Conservation (phyloP, 2,329 filamentous ascomycete species). For the Chrysoporthe austroafricana region DNA sequence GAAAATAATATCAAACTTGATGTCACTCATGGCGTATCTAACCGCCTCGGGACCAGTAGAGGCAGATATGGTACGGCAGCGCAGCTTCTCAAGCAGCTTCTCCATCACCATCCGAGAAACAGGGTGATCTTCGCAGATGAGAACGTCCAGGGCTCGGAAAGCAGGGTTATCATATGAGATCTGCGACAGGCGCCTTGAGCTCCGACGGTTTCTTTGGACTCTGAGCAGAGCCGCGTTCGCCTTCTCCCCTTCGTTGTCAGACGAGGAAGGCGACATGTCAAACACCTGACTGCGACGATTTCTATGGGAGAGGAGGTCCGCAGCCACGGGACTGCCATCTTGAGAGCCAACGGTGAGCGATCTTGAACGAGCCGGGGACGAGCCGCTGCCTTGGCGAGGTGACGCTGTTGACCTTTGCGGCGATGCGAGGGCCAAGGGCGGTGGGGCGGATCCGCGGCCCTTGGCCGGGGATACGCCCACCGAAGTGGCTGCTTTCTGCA, state of each 20-base stretch:
- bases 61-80: constrained; percentile 91
- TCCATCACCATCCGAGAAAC: constrained; percentile 99
- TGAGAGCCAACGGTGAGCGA: constrained; percentile 94
- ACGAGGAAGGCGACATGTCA: constrained; percentile 95
- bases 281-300: constrained; percentile 94
- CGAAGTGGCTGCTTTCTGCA: constrained; percentile 64
- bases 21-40: constrained; percentile 91
- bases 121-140: constrained; percentile 97
- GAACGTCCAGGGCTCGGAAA: constrained; percentile 88
- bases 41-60: constrained; percentile 89
- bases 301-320: constrained; percentile 72
- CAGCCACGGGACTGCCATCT: constrained; percentile 77
- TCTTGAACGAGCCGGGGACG: constrained; percentile 72
- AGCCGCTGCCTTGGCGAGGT: constrained; percentile 63
- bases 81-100: constrained; percentile 90
- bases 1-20: constrained; percentile 98
- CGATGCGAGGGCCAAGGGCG: constrained; percentile 53
- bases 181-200: constrained; percentile 90
- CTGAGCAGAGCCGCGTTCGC: constrained; percentile 82
- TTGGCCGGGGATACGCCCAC: constrained; percentile 62
- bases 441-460: constrained; percentile 52
- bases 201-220: constrained; percentile 92
- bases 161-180: constrained; percentile 84
- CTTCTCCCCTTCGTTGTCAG: constrained; percentile 93
- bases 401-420: constrained; percentile 67